Evolutionary conservation across 2,329 filamentous ascomycete genomes (phyloP), one percentile per base, ranked within the genome.

Genomic region (Exophiala bonariae): DNA sequence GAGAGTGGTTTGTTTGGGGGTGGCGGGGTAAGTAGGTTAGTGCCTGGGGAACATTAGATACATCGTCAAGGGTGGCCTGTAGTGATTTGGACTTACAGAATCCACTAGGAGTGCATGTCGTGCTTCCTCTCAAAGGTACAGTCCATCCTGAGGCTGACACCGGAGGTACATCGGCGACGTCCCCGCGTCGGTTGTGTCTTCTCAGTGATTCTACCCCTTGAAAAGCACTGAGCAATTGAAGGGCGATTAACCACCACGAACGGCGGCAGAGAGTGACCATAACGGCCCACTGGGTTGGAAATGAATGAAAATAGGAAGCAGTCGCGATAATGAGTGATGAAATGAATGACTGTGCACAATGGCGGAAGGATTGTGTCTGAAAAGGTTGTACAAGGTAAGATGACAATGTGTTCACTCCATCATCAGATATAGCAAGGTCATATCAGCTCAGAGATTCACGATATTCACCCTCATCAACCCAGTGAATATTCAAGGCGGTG

Each of bases 1-100:
- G 72, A 65, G 39, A 78, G 69, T 7, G 51, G 58, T 30, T 68
- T 44, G 14, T 55, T 55, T 5, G 44, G 31, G 3, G 61, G 55
- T 8, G 67, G 66, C 4, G 23, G 23, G 11, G 67, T 63, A 2
- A 73, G 62, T 3, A 40, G 34, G 39, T 56, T 43, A 6, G 42
- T 56, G 38, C 56, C 56, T 58, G 22, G 13, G 11, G 22, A 26
- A 18, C 5, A 33, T 52, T 39, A 44, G 45, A 19, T 11, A 26
- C 8, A n/a, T 11, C 8, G 16, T 2, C n/a, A n/a, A 34, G 8
- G 34, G 23, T 8, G 8, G n/a, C 20, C 16, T 20, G 17, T 5
- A 23, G 35, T n/a, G 13, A 9, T 32, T 36, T 14, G 22, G 8
- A 36, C 49, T 22, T 37, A 57, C 55, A 57, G 22, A 40, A 4